Evolutionary conservation across 2,329 filamentous ascomycete genomes (phyloP).

Genomic region (Neopestalotiopsis sp.): DNA sequence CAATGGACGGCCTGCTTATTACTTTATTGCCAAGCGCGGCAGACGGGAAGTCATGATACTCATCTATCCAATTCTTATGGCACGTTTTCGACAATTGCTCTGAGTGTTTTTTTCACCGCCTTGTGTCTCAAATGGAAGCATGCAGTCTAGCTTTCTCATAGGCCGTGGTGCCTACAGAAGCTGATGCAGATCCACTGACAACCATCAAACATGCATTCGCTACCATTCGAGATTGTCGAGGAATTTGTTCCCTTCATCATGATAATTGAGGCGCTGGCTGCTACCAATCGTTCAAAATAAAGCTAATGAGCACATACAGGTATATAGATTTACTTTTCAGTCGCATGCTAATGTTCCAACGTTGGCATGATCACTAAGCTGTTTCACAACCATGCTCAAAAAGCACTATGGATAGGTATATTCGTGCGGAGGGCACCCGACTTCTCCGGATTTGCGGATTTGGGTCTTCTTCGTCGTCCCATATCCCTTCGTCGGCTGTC

Average conservation of each 20-base stretch:
- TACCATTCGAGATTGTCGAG: neutral
- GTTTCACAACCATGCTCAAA: neutral
- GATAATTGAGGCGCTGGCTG: neutral
- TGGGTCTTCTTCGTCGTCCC: neutral
- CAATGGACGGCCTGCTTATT: neutral
- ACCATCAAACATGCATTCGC: neutral
- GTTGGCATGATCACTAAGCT: neutral
- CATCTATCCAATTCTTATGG: neutral
- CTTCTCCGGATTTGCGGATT: neutral
- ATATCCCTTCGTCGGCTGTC: neutral
- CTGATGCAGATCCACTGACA: slow-evolving; percentile 1
- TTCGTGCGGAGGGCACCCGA: neutral
- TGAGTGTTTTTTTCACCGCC: neutral
- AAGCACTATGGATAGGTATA: neutral
- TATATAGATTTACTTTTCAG: neutral
- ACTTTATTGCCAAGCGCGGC: slow-evolving; percentile 3
- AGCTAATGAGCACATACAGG: neutral
- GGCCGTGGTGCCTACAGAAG: neutral
- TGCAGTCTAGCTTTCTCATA: neutral
- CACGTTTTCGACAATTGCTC: neutral
- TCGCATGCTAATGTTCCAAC: neutral
- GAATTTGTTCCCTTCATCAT: too few species aligned
- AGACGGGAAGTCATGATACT: neutral
- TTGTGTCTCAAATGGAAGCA: neutral
- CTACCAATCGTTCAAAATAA: neutral